These are phyloP conservation scores for Claviceps sp. DNA, from an alignment of 2,329 filamentous ascomycete species.

Conservation along the genomic window DNA sequence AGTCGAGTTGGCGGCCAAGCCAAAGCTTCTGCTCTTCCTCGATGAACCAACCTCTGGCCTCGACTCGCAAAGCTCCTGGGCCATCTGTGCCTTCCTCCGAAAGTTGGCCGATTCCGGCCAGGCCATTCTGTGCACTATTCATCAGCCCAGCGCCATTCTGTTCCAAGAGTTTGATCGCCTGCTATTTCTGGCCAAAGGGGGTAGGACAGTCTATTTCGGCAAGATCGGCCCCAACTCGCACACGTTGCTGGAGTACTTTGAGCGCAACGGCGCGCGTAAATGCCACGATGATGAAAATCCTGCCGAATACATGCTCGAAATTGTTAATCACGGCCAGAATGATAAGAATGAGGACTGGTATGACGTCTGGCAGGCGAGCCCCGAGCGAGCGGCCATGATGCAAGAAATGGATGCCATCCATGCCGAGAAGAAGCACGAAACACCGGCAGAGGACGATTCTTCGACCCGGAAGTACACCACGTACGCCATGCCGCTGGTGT, in stretches of 20 bases:
- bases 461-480: conserved; percentile 34
- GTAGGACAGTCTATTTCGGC: conserved; percentile 57
- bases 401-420: conserved; percentile 53
- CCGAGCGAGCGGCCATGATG: conserved; percentile 36
- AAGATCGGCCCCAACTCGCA: conserved; percentile 47
- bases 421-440: conserved; percentile 24
- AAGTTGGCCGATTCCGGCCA: conserved; percentile 44
- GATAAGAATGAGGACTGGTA: conserved; percentile 47
- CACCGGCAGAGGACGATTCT: conserved; percentile 8
- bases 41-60: conserved; percentile 50
- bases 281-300: conserved; percentile 54
- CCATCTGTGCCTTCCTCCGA: conserved; percentile 47
- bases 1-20: conserved; percentile 42
- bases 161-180: conserved; percentile 46
- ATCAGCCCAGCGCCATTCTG: conserved; percentile 39
- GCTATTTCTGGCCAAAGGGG: conserved; percentile 50
- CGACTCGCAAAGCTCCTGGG: conserved; percentile 50
- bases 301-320: conserved; percentile 60
- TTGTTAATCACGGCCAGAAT: conserved; percentile 29
- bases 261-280: conserved; percentile 44
- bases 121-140: conserved; percentile 40
- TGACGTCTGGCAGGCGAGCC: conserved; percentile 45
- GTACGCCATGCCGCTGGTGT: conserved; percentile 62
- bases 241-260: conserved; percentile 49
- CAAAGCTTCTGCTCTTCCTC: conserved; percentile 45